Evolutionary conservation across 768 basidiomycete species (phyloP).

Genomic region (Boletus rufocinnamomeus): DNA sequence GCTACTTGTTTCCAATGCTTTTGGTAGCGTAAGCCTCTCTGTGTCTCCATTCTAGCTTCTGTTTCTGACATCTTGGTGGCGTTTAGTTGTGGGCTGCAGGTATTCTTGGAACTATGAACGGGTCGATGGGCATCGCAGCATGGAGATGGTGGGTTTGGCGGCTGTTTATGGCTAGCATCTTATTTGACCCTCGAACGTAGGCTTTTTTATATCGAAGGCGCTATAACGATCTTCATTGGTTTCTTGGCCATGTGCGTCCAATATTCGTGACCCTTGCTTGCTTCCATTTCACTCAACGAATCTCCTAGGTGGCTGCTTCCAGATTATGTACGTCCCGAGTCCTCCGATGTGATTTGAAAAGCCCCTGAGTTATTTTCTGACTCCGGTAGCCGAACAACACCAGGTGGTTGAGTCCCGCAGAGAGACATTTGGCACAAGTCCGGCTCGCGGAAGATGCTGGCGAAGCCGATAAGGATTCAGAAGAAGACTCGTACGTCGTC

Average conservation of each 20-base stretch:
- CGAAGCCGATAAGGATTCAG: conserved; percentile 64
- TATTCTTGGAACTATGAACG: conserved; percentile 69
- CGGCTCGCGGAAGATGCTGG: conserved; percentile 69
- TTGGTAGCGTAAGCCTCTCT: conserved; percentile 53
- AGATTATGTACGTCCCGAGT: conserved; percentile 50
- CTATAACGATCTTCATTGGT: conserved; percentile 62
- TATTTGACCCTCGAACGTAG: conserved; percentile 34
- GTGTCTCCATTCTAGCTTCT: not conserved
- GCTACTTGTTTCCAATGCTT: conserved; percentile 62
- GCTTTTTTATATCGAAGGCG: conserved; percentile 74
- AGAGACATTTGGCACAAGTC: conserved; percentile 61
- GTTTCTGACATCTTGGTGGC: not conserved
- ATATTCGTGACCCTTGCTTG: not conserved
- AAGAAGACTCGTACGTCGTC: conserved; percentile 53
- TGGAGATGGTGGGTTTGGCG: conserved; percentile 60
- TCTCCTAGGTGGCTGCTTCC: conserved; percentile 53
- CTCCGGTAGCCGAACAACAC: conserved; percentile 59
- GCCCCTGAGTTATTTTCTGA: not conserved
- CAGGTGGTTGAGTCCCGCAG: conserved; percentile 51
- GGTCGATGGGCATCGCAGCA: conserved; percentile 60
- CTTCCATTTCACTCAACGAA: not conserved
- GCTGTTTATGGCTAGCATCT: not conserved
- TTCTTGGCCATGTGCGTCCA: conserved; percentile 49
- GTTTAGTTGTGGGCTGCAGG: conserved; percentile 69
- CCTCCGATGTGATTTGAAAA: not conserved